These are phyloP conservation scores for Boletus fagicola DNA, from an alignment of 768 basidiomycete genomes.

Conservation along the genomic window DNA sequence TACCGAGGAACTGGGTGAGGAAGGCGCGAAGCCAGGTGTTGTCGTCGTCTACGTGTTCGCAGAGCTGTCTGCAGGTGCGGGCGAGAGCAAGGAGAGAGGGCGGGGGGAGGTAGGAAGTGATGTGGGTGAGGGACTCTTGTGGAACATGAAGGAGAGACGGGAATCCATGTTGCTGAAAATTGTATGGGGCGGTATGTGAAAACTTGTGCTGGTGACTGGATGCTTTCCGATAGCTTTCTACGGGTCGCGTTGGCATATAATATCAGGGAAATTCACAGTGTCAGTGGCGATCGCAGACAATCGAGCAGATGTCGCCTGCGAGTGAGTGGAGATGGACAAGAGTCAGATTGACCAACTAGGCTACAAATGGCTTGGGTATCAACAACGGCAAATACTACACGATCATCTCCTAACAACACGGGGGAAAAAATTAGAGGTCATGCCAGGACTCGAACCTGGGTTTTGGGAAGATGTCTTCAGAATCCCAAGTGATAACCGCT, in stretches of 20 bases:
- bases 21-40: conserved; percentile 80
- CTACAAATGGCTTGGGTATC: not conserved
- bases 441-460: conserved; percentile 31
- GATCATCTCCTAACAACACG: too few species aligned
- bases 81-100: conserved; percentile 57
- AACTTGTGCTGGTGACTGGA: conserved; percentile 29
- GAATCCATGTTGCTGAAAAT: conserved; percentile 51
- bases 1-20: conserved; percentile 61
- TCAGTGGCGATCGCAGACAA: conserved; percentile 26
- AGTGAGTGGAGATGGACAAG: conserved; percentile 8
- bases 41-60: conserved; percentile 70
- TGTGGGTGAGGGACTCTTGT: conserved; percentile 69
- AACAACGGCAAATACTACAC: not conserved
- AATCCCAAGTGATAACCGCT: conserved; percentile 32
- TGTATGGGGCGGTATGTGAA: conserved; percentile 19
- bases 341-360: not conserved
- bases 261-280: conserved; percentile 9
- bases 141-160: conserved; percentile 47
- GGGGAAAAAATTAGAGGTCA: conserved; percentile 7
- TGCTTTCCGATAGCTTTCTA: conserved; percentile 41
- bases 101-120: conserved; percentile 72
- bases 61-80: conserved; percentile 48
- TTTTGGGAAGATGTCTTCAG: conserved; percentile 24
- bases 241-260: conserved; percentile 72
- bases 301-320: conserved; percentile 19